A percentile compares a stretch with the other conserved stretches of the same genome.
phyloP scores from a whole-genome alignment of 2,329 filamentous ascomycete species.

The Colletotrichum siamense region DNA sequence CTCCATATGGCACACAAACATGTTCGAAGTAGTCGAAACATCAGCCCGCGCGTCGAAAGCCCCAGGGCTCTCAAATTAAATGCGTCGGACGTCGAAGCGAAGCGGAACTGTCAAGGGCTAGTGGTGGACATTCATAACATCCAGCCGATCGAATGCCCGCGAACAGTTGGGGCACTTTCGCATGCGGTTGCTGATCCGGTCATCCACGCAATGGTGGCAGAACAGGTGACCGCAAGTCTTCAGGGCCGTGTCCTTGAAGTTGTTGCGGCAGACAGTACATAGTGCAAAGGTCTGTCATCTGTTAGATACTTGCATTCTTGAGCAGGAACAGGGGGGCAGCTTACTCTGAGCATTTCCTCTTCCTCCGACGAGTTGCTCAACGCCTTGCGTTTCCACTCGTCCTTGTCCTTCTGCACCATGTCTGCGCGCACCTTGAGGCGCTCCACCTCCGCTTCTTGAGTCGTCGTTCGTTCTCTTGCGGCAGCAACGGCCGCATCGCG shows the following conservation, averaged over 20 bases:
- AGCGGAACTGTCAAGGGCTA: constrained; percentile 22
- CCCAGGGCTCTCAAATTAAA: not conserved
- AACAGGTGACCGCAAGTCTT: constrained; percentile 96
- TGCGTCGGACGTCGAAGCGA: not conserved
- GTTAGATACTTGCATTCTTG: constrained; percentile 25
- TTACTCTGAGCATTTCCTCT: constrained; percentile 85
- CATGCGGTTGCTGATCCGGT: constrained; percentile 86
- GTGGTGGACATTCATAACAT: constrained; percentile 78
- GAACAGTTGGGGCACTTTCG: constrained; percentile 96
- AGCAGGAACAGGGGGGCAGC: constrained; percentile 38
- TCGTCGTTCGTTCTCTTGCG: constrained; percentile 62
- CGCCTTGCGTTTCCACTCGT: constrained; percentile 84
- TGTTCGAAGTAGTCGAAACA: constrained; percentile 2
- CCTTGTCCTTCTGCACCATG: constrained; percentile 80
- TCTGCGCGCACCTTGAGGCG: constrained; percentile 79
- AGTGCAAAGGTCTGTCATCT: constrained; percentile 51
- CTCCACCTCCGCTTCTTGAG: constrained; percentile 78
- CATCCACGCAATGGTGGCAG: constrained; percentile 88
- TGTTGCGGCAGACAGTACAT: constrained; percentile 90
- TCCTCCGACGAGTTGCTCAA: constrained; percentile 81
- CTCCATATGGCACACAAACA: constrained; percentile 13
- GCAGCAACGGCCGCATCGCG: constrained; percentile 70
- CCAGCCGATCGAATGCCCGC: constrained; percentile 87
- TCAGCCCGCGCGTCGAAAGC: not conserved
- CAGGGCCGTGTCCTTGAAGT: constrained; percentile 92